phyloP scores from a whole-genome alignment of 331 rosid genomes.

The Malus hybrid region DNA sequence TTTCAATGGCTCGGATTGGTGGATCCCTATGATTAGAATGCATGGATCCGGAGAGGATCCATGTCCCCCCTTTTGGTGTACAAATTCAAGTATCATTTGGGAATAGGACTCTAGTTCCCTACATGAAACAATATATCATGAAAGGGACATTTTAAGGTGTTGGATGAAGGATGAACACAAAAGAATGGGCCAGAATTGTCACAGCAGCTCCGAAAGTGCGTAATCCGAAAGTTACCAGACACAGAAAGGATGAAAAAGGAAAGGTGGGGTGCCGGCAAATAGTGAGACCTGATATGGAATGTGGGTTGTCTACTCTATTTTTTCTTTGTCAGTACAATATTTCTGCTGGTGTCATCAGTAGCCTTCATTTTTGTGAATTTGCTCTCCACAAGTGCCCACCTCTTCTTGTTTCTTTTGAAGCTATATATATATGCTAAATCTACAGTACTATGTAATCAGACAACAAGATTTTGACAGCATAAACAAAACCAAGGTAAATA shows the following conservation, averaged over 20 bases:
- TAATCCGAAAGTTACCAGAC: constrained; percentile 24
- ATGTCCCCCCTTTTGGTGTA: constrained; percentile 22
- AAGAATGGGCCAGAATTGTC: constrained; percentile 27
- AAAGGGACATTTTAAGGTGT: constrained; percentile 12
- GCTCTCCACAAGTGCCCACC: constrained; percentile 31
- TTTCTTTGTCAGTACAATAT: constrained; percentile 2
- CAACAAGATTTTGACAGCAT: background rate
- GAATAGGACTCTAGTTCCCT: constrained; percentile 13
- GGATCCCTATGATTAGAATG: too few relatives aligned
- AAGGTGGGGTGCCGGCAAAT: constrained; percentile 31
- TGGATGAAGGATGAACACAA: constrained; percentile 29
- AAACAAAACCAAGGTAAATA: constrained; percentile 13
- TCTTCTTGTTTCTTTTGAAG: constrained; percentile 25
- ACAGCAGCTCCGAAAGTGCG: constrained; percentile 7
- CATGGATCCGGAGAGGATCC: too few relatives aligned
- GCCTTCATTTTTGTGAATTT: constrained; percentile 26
- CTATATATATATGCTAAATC: background rate
- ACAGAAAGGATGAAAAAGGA: constrained; percentile 23
- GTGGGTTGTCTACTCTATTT: constrained; percentile 19
- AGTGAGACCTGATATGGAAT: constrained; percentile 31
- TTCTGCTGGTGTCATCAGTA: constrained; percentile 27
- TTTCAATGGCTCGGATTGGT: too few relatives aligned
- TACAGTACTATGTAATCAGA: constrained; percentile 13
- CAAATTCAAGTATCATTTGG: constrained; percentile 22
- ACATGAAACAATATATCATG: constrained; percentile 18